Base-by-base conservation (phyloP, 2,329 filamentous ascomycete species). In the Colletotrichum orchidophilum region DNA sequence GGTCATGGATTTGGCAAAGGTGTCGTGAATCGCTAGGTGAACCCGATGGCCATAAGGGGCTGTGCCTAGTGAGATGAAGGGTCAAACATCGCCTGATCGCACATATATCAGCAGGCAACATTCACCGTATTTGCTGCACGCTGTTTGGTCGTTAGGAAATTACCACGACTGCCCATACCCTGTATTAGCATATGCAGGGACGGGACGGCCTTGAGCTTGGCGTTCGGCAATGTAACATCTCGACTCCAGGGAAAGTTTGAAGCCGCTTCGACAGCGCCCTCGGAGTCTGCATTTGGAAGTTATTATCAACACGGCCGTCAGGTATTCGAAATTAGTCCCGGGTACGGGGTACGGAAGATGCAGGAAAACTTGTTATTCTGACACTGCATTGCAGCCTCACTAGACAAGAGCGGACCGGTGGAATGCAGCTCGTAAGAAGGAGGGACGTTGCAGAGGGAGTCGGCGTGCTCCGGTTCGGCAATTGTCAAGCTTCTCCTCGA, bases 1-100 rank as follows among this genome's bases (percentile, higher is more conserved):
- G 9, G 79, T 76, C 1, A 89, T 85, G 46, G 89, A 88, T 7
- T 81, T 76, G 55, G 82, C 79, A 66, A 89, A 89, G 1, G 83
- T 85, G 68, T 84, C 83, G 64, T 86, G 84, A 5, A 84, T 86
- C 2, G 84, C 84, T 2, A 86, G 75, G 1, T 84, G 80, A 1
- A 86, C 81, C 2, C 83, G 78, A 76, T 86, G 84, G 2, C 83
- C 82, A 61, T 82, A 75, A 29, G 76, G 77, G 65, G 80, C 83
- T 35, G 80, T 82, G 0, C 84, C 85, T 1, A 87, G 73, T 0
- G 84, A 84, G 58, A 87, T 78, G 69, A 87, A 87, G 0, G 85
- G 85, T 66, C 87, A 85, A 0, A 87, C 83, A 73, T 87, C 85
- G 7, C 85, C 85, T 72, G 18, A 3, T 6, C 12, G 11, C 3